These are phyloP conservation scores for Nannizzia gypsea DNA, from an alignment of 2,329 filamentous ascomycete genomes.

Conservation along the genomic window DNA sequence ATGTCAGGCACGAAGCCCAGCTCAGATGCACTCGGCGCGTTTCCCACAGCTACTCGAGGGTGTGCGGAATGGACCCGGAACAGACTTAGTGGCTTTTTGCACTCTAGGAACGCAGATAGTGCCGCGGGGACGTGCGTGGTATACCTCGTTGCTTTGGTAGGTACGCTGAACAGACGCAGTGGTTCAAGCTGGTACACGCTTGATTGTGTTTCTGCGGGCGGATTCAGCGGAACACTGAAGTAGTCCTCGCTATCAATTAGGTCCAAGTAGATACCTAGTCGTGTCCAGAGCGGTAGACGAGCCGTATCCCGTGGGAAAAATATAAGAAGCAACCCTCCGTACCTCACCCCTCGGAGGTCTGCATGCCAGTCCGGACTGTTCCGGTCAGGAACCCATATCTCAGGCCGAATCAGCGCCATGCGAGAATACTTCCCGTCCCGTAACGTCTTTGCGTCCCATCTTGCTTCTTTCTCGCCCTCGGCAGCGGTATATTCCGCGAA, in stretches of 20 bases:
- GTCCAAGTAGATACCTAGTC: constrained; percentile 21
- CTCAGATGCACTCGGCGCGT: constrained; percentile 40
- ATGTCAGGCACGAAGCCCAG: constrained; percentile 44
- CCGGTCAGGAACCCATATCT: constrained; percentile 49
- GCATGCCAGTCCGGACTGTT: constrained; percentile 28
- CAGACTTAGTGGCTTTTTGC: constrained; percentile 39
- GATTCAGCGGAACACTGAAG: constrained; percentile 43
- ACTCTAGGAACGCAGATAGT: constrained; percentile 37
- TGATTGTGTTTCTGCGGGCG: constrained; percentile 31
- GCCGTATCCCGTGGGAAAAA: constrained; percentile 30
- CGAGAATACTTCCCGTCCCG: constrained; percentile 41
- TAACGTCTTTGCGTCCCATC: constrained; percentile 34
- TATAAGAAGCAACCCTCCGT: constrained; percentile 43
- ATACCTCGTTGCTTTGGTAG: constrained; percentile 33
- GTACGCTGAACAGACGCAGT: constrained; percentile 47
- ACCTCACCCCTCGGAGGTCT: constrained; percentile 38
- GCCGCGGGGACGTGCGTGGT: constrained; percentile 35
- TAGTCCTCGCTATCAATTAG: constrained; percentile 30
- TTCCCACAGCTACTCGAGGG: constrained; percentile 40
- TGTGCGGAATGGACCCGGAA: constrained; percentile 40
- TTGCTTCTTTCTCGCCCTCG: constrained; percentile 18
- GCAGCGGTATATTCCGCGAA: constrained; percentile 51
- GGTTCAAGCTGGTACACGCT: constrained; percentile 34
- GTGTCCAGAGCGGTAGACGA: constrained; percentile 9
- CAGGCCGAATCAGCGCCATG: constrained; percentile 55